phyloP scores from a whole-genome alignment of 208 protist species.

The Eutreptiella sp. region DNA sequence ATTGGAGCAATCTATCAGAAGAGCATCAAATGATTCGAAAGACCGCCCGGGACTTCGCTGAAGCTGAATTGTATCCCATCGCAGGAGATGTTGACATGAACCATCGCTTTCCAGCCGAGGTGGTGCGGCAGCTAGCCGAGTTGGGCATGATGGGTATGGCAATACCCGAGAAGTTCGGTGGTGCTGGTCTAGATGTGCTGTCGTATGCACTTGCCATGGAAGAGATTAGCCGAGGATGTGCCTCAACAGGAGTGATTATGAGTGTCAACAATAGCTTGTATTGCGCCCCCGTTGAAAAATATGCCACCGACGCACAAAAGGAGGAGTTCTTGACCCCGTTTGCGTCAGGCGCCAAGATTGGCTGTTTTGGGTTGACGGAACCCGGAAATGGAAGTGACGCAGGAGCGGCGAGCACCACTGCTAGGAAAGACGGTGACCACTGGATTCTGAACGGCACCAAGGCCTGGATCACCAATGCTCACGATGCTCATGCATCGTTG shows the following conservation, averaged over 20 bases:
- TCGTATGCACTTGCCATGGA: conserved; percentile 45
- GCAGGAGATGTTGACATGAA: conserved; percentile 50
- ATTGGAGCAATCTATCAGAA: conserved; percentile 58
- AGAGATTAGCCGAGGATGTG: conserved; percentile 34
- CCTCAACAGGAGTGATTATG: conserved; percentile 46
- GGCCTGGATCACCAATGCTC: conserved; percentile 85
- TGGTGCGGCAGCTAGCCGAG: conserved; percentile 39
- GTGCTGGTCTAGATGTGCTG: conserved; percentile 44
- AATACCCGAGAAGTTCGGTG: conserved; percentile 44
- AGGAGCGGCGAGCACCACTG: conserved; percentile 76
- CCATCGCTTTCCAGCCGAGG: conserved; percentile 54
- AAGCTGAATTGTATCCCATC: conserved; percentile 55
- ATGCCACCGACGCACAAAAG: conserved; percentile 63
- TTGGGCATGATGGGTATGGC: conserved; percentile 60
- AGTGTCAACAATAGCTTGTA: conserved; percentile 68
- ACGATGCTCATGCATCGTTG: conserved; percentile 78
- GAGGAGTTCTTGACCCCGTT: conserved; percentile 65
- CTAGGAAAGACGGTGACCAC: conserved; percentile 61
- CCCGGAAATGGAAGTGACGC: conserved; percentile 72
- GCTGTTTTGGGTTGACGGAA: conserved; percentile 83
- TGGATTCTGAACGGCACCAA: conserved; percentile 87
- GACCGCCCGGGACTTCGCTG: conserved; percentile 48
- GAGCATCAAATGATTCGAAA: conserved; percentile 51
- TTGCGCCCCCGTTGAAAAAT: conserved; percentile 55
- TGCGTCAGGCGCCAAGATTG: conserved; percentile 42